Percentiles rank a stretch among this genome's conserved stretches.
Conservation (phyloP, 768 basidiomycete species). For the Lactarius evosmus region DNA sequence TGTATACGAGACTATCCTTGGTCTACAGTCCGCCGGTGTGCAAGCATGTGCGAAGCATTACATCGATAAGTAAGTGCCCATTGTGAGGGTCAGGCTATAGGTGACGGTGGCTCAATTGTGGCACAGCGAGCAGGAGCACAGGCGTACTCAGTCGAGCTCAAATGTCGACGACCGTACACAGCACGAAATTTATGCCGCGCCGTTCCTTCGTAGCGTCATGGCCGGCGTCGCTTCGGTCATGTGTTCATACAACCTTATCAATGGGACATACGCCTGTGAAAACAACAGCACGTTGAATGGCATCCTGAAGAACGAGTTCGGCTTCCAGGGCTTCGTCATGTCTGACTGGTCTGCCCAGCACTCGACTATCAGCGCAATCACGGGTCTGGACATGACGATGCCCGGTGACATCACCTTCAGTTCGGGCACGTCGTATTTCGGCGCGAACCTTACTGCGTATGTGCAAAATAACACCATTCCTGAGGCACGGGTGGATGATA, state of each 20-base stretch:
- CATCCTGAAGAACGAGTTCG: conserved; percentile 71
- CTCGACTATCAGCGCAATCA: conserved; percentile 57
- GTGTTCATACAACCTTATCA: conserved; percentile 74
- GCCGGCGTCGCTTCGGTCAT: conserved; percentile 72
- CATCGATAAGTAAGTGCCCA: conserved; percentile 60
- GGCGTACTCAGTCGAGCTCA: conserved; percentile 52
- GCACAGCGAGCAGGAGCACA: conserved; percentile 66
- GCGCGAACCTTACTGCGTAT: conserved; percentile 61
- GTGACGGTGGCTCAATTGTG: neutral
- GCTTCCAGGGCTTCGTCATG: conserved; percentile 77
- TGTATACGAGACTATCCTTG: conserved; percentile 77
- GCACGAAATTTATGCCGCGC: conserved; percentile 71
- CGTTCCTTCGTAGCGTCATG: conserved; percentile 67
- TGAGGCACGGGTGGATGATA: conserved; percentile 64
- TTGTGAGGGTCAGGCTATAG: neutral
- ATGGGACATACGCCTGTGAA: conserved; percentile 73
- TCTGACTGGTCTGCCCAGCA: conserved; percentile 70
- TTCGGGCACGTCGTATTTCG: conserved; percentile 54
- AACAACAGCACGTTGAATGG: conserved; percentile 68
- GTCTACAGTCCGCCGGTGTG: conserved; percentile 74
- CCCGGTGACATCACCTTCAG: conserved; percentile 52
- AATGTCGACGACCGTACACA: conserved; percentile 79
- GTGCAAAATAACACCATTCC: conserved; percentile 74
- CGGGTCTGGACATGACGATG: conserved; percentile 66
- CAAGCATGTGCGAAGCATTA: conserved; percentile 87